Conservation (phyloP, 106 monocot species). For the Agapanthus africanus region DNA sequence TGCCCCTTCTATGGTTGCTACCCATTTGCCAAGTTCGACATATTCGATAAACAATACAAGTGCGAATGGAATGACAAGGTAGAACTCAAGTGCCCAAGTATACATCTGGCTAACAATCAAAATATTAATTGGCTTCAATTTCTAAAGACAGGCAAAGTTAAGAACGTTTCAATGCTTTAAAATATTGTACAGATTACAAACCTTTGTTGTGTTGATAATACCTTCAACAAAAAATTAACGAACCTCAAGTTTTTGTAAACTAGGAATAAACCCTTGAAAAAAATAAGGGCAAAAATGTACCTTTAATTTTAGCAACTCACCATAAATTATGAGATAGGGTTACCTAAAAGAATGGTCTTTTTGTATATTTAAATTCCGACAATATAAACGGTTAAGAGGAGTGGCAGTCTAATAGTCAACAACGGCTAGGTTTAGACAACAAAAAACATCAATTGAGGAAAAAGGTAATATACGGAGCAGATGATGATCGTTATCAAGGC, state of each 20-base stretch:
- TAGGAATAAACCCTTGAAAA: not conserved
- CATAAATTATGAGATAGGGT: no score
- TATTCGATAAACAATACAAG: not conserved
- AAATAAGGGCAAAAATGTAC: not conserved
- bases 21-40: conserved; percentile 1
- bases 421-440: no score
- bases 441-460: no score
- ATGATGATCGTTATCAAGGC: no score
- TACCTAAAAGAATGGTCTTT: no score
- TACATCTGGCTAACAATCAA: not conserved
- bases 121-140: not conserved
- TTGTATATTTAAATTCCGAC: no score
- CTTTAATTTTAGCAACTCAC: no score
- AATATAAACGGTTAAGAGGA: no score
- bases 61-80: not conserved
- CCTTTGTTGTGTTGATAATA: not conserved
- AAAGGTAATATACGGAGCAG: no score
- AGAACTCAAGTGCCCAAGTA: not conserved
- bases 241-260: not conserved
- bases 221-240: not conserved
- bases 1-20: not conserved
- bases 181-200: not conserved
- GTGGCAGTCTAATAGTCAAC: no score
- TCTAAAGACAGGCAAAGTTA: not conserved
- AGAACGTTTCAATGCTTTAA: not conserved